These are phyloP conservation scores for Dryas drummondii DNA, from an alignment of 306 rosid species.

Conservation along the genomic window DNA sequence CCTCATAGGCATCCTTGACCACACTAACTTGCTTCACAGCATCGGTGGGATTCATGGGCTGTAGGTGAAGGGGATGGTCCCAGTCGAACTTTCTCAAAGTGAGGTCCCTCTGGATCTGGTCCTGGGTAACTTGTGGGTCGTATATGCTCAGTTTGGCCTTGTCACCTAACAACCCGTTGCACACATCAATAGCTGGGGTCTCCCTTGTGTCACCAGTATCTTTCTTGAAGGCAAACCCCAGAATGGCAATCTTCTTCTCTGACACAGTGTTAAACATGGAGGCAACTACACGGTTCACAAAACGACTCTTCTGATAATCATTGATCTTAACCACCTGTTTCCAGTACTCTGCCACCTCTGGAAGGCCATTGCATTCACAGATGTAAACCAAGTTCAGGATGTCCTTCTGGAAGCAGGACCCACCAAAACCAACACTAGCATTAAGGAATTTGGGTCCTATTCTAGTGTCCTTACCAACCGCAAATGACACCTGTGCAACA, in stretches of 20 bases:
- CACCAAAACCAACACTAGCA: conserved; percentile 96
- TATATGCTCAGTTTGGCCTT: conserved; percentile 79
- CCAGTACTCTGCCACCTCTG: conserved; percentile 98
- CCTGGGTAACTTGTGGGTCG: conserved; percentile 82
- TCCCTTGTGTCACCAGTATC: conserved; percentile 94
- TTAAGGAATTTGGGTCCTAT: conserved; percentile 90
- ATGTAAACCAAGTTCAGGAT: conserved; percentile 86
- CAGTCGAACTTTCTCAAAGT: conserved; percentile 82
- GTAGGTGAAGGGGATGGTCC: conserved; percentile 92
- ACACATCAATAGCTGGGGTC: conserved; percentile 90
- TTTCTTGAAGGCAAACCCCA: conserved; percentile 97
- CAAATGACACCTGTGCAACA: conserved; percentile 66
- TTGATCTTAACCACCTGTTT: conserved; percentile 95
- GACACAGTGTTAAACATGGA: conserved; percentile 95
- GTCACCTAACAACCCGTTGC: conserved; percentile 82
- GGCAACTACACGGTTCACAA: conserved; percentile 83
- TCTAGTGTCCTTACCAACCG: conserved; percentile 89
- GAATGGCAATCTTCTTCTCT: conserved; percentile 69
- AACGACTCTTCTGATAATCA: conserved; percentile 88
- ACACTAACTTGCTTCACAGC: conserved; percentile 81
- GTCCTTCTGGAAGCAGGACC: conserved; percentile 96
- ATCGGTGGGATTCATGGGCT: conserved; percentile 72
- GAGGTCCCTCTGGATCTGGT: conserved; percentile 87
- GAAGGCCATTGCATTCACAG: conserved; percentile 94
- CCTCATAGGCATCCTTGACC: conserved; percentile 83